These are phyloP conservation scores for Aspergillus nidulans DNA, from an alignment of 495 filamentous ascomycete species.

Conservation along the genomic window DNA sequence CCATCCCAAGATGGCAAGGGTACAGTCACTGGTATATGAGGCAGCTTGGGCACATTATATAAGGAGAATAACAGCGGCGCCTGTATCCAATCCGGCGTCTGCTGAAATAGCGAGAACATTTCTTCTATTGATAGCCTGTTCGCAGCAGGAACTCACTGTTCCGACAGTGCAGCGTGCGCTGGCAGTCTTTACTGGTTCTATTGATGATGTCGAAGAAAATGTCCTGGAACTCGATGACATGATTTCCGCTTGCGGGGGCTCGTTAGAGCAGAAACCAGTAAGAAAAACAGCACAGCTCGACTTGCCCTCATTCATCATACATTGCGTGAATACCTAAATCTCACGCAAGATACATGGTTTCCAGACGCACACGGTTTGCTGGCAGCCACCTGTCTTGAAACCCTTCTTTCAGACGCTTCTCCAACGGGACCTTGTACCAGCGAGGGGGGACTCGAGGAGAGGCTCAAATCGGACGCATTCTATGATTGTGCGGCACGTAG, in stretches of 20 bases:
- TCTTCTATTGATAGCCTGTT: constrained; percentile 28
- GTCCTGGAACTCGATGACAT: constrained; percentile 2
- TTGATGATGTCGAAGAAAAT: not conserved
- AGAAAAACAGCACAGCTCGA: constrained; percentile 27
- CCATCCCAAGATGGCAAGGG: no score
- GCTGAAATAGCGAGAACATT: constrained; percentile 23
- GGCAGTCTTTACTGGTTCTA: constrained; percentile 28
- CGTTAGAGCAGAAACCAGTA: constrained; percentile 31
- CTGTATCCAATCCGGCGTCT: not conserved
- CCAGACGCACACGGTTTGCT: no score
- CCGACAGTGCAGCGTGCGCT: constrained; percentile 46
- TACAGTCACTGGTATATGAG: no score
- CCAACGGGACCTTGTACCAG: no score
- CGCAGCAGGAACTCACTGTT: constrained; percentile 32
- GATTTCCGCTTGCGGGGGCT: constrained; percentile 31
- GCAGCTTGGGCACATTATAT: no score
- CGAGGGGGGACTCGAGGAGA: no score
- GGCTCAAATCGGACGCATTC: no score
- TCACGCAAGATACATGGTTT: no score
- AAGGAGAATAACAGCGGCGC: not conserved
- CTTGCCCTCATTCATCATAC: constrained; percentile 27
- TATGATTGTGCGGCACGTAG: no score
- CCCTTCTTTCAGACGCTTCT: no score
- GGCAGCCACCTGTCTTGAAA: no score
- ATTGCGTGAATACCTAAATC: constrained; percentile 30